Percentiles rank a stretch among this genome's conserved stretches.
phyloP scores from a whole-genome alignment of 2,329 filamentous ascomycete species.

The Hypoxylon sp. region DNA sequence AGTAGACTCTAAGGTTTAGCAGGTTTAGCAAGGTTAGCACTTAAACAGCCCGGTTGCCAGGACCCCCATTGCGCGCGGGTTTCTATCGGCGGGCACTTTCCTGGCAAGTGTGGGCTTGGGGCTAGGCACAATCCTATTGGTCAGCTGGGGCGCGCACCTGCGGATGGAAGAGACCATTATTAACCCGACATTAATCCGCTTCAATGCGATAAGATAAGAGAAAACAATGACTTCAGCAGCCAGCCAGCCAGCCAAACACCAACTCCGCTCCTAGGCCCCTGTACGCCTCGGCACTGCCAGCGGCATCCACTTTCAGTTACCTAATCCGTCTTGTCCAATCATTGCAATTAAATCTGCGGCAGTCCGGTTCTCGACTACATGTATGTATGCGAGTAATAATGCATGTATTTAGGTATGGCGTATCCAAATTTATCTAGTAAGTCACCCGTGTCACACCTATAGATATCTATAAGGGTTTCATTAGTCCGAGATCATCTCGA shows the following conservation, averaged over 20 bases:
- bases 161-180: conserved; percentile 27
- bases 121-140: conserved; percentile 24
- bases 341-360: background rate
- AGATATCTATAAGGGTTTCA: background rate
- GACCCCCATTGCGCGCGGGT: conserved; percentile 42
- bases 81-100: conserved; percentile 42
- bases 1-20: conserved; percentile 24
- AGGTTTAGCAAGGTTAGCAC: conserved; percentile 20
- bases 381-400: conserved; percentile 18
- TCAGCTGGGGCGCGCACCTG: conserved; percentile 6
- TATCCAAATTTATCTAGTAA: background rate
- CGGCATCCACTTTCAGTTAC: conserved; percentile 12
- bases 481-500: background rate
- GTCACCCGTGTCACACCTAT: background rate
- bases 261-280: conserved; percentile 1
- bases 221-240: conserved; percentile 38
- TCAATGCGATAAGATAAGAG: conserved; percentile 44
- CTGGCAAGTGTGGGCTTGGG: conserved; percentile 33
- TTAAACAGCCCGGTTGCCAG: conserved; percentile 22
- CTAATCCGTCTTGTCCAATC: conserved; percentile 20
- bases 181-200: conserved; percentile 47
- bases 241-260: background rate
- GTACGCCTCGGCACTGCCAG: conserved; percentile 34
- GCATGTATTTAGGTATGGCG: conserved; percentile 6
- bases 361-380: conserved; percentile 6